Conservation (phyloP, 306 rosid species). For the Neltuma alba region DNA sequence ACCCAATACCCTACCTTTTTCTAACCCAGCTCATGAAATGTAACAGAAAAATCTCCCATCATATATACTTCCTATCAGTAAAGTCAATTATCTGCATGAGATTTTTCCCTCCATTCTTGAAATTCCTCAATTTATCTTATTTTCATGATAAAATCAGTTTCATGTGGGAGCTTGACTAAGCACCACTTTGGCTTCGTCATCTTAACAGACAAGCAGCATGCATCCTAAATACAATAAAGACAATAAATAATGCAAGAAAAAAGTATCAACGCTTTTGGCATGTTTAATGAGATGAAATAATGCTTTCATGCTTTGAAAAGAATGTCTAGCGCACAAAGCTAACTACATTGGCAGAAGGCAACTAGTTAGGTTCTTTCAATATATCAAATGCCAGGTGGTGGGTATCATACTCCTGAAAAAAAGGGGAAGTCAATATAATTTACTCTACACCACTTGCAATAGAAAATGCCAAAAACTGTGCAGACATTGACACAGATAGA, state of each 20-base stretch:
- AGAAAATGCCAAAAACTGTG: constrained; percentile 4
- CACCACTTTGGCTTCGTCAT: background rate
- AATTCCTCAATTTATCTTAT: background rate
- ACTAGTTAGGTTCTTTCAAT: background rate
- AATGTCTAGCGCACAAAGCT: background rate
- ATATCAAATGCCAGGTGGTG: background rate
- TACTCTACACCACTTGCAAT: background rate
- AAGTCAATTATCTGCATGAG: background rate
- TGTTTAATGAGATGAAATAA: background rate
- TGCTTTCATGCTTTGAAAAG: background rate
- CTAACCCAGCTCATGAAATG: background rate
- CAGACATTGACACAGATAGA: constrained; percentile 25
- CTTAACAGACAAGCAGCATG: background rate
- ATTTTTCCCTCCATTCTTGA: background rate
- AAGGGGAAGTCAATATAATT: background rate
- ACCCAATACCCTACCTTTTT: background rate
- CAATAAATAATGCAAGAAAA: background rate
- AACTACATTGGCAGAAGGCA: background rate
- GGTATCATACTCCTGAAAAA: background rate
- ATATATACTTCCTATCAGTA: background rate
- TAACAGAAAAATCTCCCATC: background rate
- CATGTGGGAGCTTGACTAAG: background rate
- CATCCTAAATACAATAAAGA: background rate
- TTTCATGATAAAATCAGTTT: background rate
- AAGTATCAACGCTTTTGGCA: background rate